Conservation (phyloP, 1,284 basidiomycete genomes). For the Marasmius sp. region DNA sequence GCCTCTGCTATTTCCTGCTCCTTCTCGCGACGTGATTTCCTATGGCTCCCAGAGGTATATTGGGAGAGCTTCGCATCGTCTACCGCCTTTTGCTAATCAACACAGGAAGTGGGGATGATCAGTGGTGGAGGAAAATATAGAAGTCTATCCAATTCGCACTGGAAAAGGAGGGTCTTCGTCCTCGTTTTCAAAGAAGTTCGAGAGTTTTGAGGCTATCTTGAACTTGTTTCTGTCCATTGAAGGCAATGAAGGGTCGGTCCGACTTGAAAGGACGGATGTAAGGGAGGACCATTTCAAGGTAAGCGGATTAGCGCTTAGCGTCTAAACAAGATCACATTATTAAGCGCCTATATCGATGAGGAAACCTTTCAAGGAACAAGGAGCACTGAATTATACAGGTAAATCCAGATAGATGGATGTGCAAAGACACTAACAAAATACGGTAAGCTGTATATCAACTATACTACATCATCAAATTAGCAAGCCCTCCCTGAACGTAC, state of each 20-base stretch:
- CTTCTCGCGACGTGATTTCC: slow-evolving; percentile 80
- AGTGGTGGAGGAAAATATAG: slow-evolving; percentile 46
- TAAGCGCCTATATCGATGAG: too few species aligned
- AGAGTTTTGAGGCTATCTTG: slow-evolving; percentile 45
- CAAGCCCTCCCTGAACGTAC: slow-evolving; percentile 68
- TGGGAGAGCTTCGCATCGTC: slow-evolving; percentile 78
- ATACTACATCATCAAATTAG: slow-evolving; percentile 58
- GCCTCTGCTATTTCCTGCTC: slow-evolving; percentile 88
- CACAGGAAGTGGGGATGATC: slow-evolving; percentile 52
- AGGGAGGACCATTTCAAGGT: not conserved
- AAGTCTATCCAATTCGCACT: slow-evolving; percentile 77
- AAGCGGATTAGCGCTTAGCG: too few species aligned
- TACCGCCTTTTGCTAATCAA: slow-evolving; percentile 69
- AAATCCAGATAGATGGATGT: not conserved
- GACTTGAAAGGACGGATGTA: not conserved
- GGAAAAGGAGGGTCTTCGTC: slow-evolving; percentile 80
- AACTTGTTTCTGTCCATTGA: slow-evolving; percentile 77
- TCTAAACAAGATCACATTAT: too few species aligned
- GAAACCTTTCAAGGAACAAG: too few species aligned
- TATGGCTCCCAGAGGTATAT: slow-evolving; percentile 70
- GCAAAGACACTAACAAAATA: not conserved
- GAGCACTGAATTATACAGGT: too few species aligned
- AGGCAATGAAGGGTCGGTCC: slow-evolving; percentile 37
- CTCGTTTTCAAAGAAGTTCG: slow-evolving; percentile 78
- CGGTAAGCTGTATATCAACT: not conserved